Base-by-base conservation (phyloP, 1,139 yeast genomes). In the Kurtzmaniella natalensis region DNA sequence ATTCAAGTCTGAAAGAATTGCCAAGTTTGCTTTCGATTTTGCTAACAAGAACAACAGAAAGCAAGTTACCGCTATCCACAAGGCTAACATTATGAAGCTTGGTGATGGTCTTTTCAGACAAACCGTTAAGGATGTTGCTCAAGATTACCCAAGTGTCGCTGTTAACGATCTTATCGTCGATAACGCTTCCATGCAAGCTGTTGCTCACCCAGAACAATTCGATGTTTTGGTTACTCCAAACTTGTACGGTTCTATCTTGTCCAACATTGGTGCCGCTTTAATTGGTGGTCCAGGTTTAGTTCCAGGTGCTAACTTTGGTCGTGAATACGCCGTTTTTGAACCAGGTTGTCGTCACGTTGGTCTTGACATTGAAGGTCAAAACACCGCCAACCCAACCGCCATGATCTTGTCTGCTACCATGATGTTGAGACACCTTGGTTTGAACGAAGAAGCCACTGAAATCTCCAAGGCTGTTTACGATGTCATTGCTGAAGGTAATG, bases 271-370 rank as follows among this genome's bases (percentile, higher is more conserved):
- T 71, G 96, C 98, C 48, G 98, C 95, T 46, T 76, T 92, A 53
- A 84, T 92, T 48, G 98, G 98, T 65, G 97, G 97, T 53, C 97
- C 97, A 58, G 97, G 97, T 67, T 75, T 92, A 54, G 96, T 92
- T 38, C 96, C 98, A 54, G 97, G 97, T 67, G 96, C 95, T 54
- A 86, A 88, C 76, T 88, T 86, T 53, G 97, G 98, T 67, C 84
- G 96, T 64, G 96, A 92, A 58, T 82, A 84, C 64, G 97, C 98
- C 40, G 94, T 92, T 46, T 92, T 92, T 64, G 98, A 92, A 75
- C 98, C 98, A 53, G 98, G 97, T 66, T 89, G 96, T 72, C 85
- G 97, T 76, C 98, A 92, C 72, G 97, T 89, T 55, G 98, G 97
- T 66, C 76, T 88, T 55, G 97, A 89, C 68, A 85, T 92, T 61